Conservation (phyloP, 176 grass and related monocot genomes). For the Carex scoparia region DNA sequence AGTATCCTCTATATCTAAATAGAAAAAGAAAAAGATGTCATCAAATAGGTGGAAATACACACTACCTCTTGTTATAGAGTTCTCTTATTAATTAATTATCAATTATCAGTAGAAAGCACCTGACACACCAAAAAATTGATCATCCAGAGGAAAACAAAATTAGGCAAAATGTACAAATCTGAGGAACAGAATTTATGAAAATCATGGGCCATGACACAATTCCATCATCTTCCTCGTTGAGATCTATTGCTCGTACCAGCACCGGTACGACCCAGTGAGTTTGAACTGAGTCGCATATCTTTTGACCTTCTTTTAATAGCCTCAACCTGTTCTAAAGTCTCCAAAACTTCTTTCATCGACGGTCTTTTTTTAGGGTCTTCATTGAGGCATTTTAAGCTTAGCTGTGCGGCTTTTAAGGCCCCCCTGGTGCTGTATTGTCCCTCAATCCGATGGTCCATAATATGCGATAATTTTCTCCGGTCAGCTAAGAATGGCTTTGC, state of each 20-base stretch:
- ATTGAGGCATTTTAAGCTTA: conserved; percentile 63
- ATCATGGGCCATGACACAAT: background rate
- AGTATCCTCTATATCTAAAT: background rate
- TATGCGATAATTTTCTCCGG: conserved; percentile 50
- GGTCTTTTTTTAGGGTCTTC: conserved; percentile 66
- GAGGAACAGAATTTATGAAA: background rate
- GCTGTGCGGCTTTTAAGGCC: conserved; percentile 52
- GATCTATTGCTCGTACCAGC: background rate
- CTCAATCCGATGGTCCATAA: conserved; percentile 65
- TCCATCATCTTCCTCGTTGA: background rate
- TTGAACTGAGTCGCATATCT: conserved; percentile 15
- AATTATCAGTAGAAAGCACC: background rate
- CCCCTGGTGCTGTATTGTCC: conserved; percentile 74
- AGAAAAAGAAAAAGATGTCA: background rate
- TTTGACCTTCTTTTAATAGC: conserved; percentile 43
- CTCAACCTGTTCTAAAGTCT: conserved; percentile 60
- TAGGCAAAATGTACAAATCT: conserved; percentile 4
- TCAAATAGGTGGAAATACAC: background rate
- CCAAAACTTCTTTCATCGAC: conserved; percentile 86
- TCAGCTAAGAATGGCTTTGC: conserved; percentile 58
- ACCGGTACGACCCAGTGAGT: background rate
- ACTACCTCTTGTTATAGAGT: background rate
- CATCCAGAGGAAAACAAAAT: background rate
- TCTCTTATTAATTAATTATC: conserved; percentile 1
- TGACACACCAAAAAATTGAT: background rate